phyloP scores from a whole-genome alignment of 345 rosid species.

The Trapa incisa region DNA sequence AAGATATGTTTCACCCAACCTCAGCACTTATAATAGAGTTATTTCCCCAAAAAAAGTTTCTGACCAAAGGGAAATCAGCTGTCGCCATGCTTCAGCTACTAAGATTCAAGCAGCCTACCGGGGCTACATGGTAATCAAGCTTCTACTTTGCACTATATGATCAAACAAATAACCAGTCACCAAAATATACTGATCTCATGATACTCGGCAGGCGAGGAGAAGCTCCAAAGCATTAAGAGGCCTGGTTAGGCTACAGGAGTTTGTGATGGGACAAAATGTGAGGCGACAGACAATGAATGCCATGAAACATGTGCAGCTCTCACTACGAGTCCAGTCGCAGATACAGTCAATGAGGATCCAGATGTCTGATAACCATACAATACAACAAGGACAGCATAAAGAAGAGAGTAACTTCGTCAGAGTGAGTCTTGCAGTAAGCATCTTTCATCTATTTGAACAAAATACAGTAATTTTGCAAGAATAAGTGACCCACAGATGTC shows the following conservation, averaged over 20 bases:
- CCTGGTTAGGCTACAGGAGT: conserved; percentile 95
- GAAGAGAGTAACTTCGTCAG: conserved; percentile 39
- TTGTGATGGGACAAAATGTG: conserved; percentile 75
- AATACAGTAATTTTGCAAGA: too few species aligned
- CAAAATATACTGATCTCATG: too few species aligned
- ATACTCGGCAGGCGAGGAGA: conserved; percentile 51
- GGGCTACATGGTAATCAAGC: conserved; percentile 66
- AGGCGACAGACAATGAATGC: conserved; percentile 85
- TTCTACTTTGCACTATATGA: too few species aligned
- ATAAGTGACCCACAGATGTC: too few species aligned
- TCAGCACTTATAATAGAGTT: conserved; percentile 30
- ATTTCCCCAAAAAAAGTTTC: conserved; percentile 10
- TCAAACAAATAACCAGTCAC: too few species aligned
- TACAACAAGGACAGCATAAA: conserved; percentile 43
- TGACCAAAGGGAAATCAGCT: conserved; percentile 29
- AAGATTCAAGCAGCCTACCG: conserved; percentile 82
- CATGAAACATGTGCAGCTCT: conserved; percentile 84
- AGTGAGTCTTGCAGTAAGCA: too few species aligned
- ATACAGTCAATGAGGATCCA: conserved; percentile 89
- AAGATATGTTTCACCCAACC: conserved; percentile 36
- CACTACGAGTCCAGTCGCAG: conserved; percentile 88
- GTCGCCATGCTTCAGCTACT: conserved; percentile 50
- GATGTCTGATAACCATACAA: conserved; percentile 72
- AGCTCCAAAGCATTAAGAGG: conserved; percentile 90
- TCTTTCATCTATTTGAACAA: too few species aligned